Evolutionary conservation across 768 basidiomycete genomes (phyloP), one percentile per base, ranked within the genome.

Genomic region (Aureoboletus auriporus): DNA sequence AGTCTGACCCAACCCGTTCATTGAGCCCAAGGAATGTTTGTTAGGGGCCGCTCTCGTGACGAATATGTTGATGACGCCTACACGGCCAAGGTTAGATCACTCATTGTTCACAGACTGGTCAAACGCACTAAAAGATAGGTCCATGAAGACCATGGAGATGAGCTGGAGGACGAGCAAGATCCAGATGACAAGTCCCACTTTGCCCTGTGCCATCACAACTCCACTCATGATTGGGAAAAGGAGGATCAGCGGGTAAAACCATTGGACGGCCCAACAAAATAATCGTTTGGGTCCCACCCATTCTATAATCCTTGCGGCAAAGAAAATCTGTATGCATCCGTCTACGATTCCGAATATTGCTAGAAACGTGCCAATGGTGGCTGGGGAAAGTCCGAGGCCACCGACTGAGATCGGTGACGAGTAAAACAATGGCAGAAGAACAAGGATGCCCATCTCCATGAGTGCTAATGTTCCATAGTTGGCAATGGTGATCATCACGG

Each of bases 1-100:
- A 12, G 71, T 78, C 40, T 81, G 79, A 6, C 74, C 69, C 16
- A 83, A 64, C 5, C 82, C 82, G 47, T 83, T 80, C 2, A 75
- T 76, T 4, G 79, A 75, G 8, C 82, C 80, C 8, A 84, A 69
- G 0, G 78, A 76, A n/a, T 67, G 69, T 46, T 71, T 75, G 48
- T 74, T 75, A 0, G 82, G 80, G 1, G 80, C 69, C 1, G 78
- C 75, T 29, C 71, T 68, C 5, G 75, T 80, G 47, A 81, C 64
- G 45, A 74, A 79, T 53, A 83, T 72, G 39, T 75, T 77, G 13
- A 77, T 72, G 40, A 74, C 75, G n/a, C 73, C 80, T 53, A 47
- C 9, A 38, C 7, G n/a, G 14, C 7, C 1, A 17, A 27, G 3
- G 33, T 53, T 20, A 59, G 39, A 34, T 23, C 31, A 35, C 44